Evolutionary conservation across 495 filamentous ascomycete genomes (phyloP).

Genomic region (Letharia columbiana): DNA sequence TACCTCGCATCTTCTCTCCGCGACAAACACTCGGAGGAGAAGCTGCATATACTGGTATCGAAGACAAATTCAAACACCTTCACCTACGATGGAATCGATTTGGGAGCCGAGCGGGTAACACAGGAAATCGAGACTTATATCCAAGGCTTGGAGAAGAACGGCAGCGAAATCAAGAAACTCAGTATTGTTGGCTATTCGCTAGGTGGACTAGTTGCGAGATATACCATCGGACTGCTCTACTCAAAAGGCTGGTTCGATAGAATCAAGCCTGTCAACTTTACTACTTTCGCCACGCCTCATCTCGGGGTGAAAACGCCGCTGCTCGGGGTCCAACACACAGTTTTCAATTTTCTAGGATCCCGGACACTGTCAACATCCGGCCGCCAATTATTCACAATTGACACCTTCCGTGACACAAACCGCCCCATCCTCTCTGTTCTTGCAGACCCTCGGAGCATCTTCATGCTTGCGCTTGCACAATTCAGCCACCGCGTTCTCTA

Average conservation of each 20-base stretch:
- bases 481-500: slow-evolving; percentile 72
- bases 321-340: slow-evolving; percentile 52
- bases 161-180: slow-evolving; percentile 65
- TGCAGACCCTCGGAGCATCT: slow-evolving; percentile 77
- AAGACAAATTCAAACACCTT: slow-evolving; percentile 73
- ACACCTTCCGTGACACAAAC: slow-evolving; percentile 72
- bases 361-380: slow-evolving; percentile 71
- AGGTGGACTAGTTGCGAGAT: slow-evolving; percentile 75
- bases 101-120: slow-evolving; percentile 79
- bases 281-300: slow-evolving; percentile 85
- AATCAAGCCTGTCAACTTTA: slow-evolving; percentile 82
- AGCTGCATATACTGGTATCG: slow-evolving; percentile 63
- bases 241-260: slow-evolving; percentile 69
- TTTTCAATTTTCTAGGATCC: slow-evolving; percentile 78
- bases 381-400: slow-evolving; percentile 77
- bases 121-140: slow-evolving; percentile 81
- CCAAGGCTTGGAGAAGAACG: slow-evolving; percentile 51
- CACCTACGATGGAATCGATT: slow-evolving; percentile 93
- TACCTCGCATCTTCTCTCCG: slow-evolving; percentile 61
- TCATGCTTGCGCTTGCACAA: slow-evolving; percentile 64
- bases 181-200: slow-evolving; percentile 86
- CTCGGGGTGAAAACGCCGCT: slow-evolving; percentile 74
- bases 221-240: slow-evolving; percentile 77
- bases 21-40: slow-evolving; percentile 51
- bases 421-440: slow-evolving; percentile 71